Base-by-base conservation (phyloP, 2,329 filamentous ascomycete species). In the Ramichloridium luteum region DNA sequence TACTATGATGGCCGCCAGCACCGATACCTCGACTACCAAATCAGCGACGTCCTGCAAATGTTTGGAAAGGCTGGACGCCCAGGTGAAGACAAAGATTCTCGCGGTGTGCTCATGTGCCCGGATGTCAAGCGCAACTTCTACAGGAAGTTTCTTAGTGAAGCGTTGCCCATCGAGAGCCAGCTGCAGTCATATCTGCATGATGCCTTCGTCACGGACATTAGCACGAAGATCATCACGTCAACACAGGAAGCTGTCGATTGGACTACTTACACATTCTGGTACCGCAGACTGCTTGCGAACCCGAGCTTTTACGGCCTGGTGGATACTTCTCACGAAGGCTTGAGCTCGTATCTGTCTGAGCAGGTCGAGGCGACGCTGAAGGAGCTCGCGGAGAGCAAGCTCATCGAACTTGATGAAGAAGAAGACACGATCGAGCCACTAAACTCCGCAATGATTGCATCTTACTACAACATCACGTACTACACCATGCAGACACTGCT, bases 401-500 rank as follows among this genome's bases (percentile, higher is more conserved):
- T 98, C 42, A 85, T 98, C 45, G 86, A 96, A 47, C 72, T 93
- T 29, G 88, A 96, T 43, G 85, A 92, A 30, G 88, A 67, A 3
- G 64, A 96, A 52, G 88, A 93, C 48, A 77, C 77, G 1, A 78
- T 96, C 27, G 72, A 80, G 12, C 86, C 90, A 10, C 73, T 93
- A 48, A 96, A 98, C 56, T 81, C 88, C 2, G 90, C 90, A 45
- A 94, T 94, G 82, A 96, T 98, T 51, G 85, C 83, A 6, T 85
- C 90, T 1, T 96, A 98, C 67, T 98, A 98, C 70, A 96, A 94
- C 59, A 93, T 98, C 51, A 94, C 88, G 4, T 96, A 94, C 62
- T 82, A 93, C 56, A 98, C 90, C 3, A 98, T 98, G 86, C 88
- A 98, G 61, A 98, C 90, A 0, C 88, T 98, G 68, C 67, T 98